Conservation (phyloP, 495 filamentous ascomycete genomes). For the Penicillium robsamsonii region DNA sequence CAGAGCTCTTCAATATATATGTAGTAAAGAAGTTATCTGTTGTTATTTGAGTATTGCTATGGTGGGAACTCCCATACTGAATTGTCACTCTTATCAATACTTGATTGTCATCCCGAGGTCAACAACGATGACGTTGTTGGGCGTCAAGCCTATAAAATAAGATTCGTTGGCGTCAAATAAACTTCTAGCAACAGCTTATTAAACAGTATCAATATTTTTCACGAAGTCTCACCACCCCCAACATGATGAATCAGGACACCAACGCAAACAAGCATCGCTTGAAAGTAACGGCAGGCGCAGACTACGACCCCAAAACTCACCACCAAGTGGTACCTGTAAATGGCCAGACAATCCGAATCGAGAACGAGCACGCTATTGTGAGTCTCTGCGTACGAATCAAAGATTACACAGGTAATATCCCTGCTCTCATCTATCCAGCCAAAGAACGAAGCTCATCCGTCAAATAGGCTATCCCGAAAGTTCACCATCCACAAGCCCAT, state of each 20-base stretch:
- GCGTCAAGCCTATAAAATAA: slow-evolving; percentile 5
- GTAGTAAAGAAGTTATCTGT: neutral
- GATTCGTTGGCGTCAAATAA: neutral
- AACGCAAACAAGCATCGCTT: slow-evolving; percentile 34
- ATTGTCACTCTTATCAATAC: slow-evolving; percentile 1
- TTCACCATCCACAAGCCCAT: slow-evolving; percentile 60
- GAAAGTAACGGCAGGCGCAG: slow-evolving; percentile 59
- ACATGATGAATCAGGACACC: neutral
- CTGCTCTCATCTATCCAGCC: slow-evolving; percentile 2
- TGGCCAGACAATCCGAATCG: slow-evolving; percentile 53
- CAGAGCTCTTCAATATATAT: neutral
- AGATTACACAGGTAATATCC: slow-evolving; percentile 50
- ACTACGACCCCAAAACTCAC: slow-evolving; percentile 67
- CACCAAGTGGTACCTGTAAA: slow-evolving; percentile 70
- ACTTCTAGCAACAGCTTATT: neutral
- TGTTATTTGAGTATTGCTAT: neutral
- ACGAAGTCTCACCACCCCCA: neutral
- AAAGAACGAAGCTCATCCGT: slow-evolving; percentile 27
- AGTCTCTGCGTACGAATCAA: slow-evolving; percentile 70
- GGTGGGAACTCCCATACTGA: no score
- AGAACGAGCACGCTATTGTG: slow-evolving; percentile 56
- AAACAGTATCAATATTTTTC: neutral
- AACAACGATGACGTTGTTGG: slow-evolving; percentile 15
- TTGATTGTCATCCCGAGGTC: neutral
- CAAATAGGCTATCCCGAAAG: slow-evolving; percentile 55